These are phyloP conservation scores for Monosporascus sp. DNA, from an alignment of 2,329 filamentous ascomycete species.

Conservation along the genomic window DNA sequence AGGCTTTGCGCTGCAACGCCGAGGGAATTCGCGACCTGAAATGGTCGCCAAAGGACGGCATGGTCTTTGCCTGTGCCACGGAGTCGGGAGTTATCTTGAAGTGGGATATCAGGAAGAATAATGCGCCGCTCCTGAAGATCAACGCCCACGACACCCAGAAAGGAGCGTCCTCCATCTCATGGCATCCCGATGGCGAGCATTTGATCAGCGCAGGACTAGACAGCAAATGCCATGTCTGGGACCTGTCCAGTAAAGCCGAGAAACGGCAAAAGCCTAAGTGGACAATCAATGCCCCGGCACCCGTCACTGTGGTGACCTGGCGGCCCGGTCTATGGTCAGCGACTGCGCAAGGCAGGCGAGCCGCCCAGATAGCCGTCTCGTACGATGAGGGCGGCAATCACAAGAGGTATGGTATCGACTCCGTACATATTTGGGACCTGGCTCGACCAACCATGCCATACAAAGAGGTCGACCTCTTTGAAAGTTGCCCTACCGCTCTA, in stretches of 20 bases:
- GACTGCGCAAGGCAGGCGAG: slow-evolving; percentile 52
- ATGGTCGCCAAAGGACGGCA: slow-evolving; percentile 58
- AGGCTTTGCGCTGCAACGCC: slow-evolving; percentile 46
- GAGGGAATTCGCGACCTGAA: slow-evolving; percentile 57
- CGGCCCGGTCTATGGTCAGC: slow-evolving; percentile 62
- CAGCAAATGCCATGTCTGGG: slow-evolving; percentile 60
- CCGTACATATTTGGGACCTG: slow-evolving; percentile 65
- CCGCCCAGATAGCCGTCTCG: slow-evolving; percentile 57
- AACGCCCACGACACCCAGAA: slow-evolving; percentile 53
- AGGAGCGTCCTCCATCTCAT: slow-evolving; percentile 54
- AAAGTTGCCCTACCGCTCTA: slow-evolving; percentile 50
- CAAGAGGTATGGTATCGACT: slow-evolving; percentile 49
- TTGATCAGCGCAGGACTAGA: slow-evolving; percentile 60
- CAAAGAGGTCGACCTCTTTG: slow-evolving; percentile 59
- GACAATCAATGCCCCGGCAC: slow-evolving; percentile 55
- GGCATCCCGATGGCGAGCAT: slow-evolving; percentile 65
- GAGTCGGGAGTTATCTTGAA: slow-evolving; percentile 58
- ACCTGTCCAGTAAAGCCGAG: slow-evolving; percentile 54
- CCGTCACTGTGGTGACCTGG: slow-evolving; percentile 57
- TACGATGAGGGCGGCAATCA: slow-evolving; percentile 53
- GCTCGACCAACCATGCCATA: slow-evolving; percentile 62
- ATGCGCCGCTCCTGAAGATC: slow-evolving; percentile 51
- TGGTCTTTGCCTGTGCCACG: slow-evolving; percentile 60
- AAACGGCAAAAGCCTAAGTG: slow-evolving; percentile 61
- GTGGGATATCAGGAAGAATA: slow-evolving; percentile 56